These are phyloP conservation scores for Cladophialophora immunda DNA, from an alignment of 2,329 filamentous ascomycete species.

Conservation along the genomic window DNA sequence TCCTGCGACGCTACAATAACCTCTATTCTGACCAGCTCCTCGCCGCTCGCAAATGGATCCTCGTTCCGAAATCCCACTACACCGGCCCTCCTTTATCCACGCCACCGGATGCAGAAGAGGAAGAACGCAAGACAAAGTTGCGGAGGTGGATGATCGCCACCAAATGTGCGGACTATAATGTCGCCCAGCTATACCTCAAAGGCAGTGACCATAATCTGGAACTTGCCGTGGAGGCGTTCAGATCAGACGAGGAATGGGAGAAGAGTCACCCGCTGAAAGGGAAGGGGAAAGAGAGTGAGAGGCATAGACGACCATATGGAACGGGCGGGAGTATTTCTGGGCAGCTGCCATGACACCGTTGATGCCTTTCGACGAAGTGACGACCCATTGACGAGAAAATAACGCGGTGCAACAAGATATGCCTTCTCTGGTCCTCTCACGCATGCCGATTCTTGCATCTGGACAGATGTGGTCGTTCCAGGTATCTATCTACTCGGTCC, in stretches of 20 bases:
- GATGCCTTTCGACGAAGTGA: neutral
- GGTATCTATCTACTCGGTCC: no score
- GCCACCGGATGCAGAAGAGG: constrained; percentile 64
- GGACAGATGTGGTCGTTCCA: neutral
- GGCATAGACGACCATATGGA: constrained; percentile 16
- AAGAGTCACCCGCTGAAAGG: constrained; percentile 68
- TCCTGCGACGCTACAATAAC: constrained; percentile 72
- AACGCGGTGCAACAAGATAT: neutral
- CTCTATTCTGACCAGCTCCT: constrained; percentile 77
- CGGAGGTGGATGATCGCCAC: constrained; percentile 80
- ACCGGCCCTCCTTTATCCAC: constrained; percentile 56
- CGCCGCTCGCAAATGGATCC: constrained; percentile 70
- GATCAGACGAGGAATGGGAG: constrained; percentile 80
- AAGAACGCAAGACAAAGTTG: constrained; percentile 75
- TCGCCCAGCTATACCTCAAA: constrained; percentile 77
- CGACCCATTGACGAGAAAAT: neutral
- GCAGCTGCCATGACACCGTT: constrained; percentile 33
- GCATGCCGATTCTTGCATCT: neutral
- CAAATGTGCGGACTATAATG: constrained; percentile 70
- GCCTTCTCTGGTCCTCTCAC: neutral
- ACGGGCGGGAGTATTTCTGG: constrained; percentile 31
- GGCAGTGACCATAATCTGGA: constrained; percentile 72
- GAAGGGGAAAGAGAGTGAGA: constrained; percentile 45
- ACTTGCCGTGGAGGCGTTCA: constrained; percentile 69
- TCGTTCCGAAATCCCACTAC: constrained; percentile 77